Evolutionary conservation across 1,139 yeast genomes (phyloP).

Genomic region (Geotrichum armillariae): DNA sequence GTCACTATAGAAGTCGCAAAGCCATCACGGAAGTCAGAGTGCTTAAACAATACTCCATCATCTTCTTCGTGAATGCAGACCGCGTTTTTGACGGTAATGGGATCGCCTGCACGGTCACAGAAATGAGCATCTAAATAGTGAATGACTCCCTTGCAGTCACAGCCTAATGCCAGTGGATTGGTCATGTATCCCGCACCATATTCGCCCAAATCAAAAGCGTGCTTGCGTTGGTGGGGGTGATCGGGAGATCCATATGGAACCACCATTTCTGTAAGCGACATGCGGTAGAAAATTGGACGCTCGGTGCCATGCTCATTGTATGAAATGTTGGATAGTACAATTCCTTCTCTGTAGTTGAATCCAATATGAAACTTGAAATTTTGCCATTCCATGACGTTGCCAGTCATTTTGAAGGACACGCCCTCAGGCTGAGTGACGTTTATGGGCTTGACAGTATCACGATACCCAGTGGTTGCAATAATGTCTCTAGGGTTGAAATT

Average conservation of each 20-base stretch:
- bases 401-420: constrained; percentile 70
- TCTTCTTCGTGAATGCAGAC: constrained; percentile 85
- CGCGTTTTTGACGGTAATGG: constrained; percentile 71
- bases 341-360: constrained; percentile 83
- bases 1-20: constrained; percentile 73
- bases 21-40: constrained; percentile 79
- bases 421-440: constrained; percentile 79
- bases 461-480: constrained; percentile 58
- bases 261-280: constrained; percentile 79
- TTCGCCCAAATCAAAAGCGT: constrained; percentile 84
- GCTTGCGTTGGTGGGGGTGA: constrained; percentile 80
- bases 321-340: constrained; percentile 69
- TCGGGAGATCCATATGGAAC: constrained; percentile 83
- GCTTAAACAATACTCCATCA: constrained; percentile 75
- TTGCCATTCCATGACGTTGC: constrained; percentile 72
- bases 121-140: constrained; percentile 78
- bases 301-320: constrained; percentile 73
- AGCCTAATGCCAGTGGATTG: constrained; percentile 72
- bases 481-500: constrained; percentile 67
- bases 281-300: constrained; percentile 73
- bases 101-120: constrained; percentile 63
- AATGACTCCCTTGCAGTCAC: constrained; percentile 84
- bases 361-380: constrained; percentile 77
- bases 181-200: constrained; percentile 87
- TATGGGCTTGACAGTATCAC: constrained; percentile 62